Evolutionary conservation across 805 yeast genomes (phyloP).

Genomic region (Candida sanyiensis): DNA sequence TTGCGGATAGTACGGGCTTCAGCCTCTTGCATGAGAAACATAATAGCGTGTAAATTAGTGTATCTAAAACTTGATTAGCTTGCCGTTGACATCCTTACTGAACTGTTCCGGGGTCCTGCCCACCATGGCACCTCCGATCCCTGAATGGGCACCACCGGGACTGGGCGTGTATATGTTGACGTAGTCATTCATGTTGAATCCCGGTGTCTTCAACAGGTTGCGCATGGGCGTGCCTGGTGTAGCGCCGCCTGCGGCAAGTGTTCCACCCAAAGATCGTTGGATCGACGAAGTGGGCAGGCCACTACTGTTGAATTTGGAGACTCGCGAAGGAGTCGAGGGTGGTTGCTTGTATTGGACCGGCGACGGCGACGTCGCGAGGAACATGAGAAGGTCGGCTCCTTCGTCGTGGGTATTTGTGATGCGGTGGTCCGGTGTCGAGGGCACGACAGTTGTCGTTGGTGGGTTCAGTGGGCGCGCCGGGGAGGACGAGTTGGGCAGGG

Average conservation of each 20-base stretch:
- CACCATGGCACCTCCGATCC: constrained; percentile 8
- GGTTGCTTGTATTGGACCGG: constrained; percentile 32
- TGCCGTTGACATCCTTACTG: constrained; percentile 25
- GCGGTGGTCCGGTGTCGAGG: constrained; percentile 24
- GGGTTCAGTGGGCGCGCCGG: constrained; percentile 8
- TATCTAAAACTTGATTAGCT: constrained; percentile 20
- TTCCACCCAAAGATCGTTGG: constrained; percentile 11
- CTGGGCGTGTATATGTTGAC: constrained; percentile 76
- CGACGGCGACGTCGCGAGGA: constrained; percentile 78
- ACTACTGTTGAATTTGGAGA: constrained; percentile 3
- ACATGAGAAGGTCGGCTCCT: constrained; percentile 80
- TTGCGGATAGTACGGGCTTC: too few species aligned
- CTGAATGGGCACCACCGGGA: constrained; percentile 31
- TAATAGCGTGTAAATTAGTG: background rate
- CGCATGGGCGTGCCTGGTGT: constrained; percentile 28
- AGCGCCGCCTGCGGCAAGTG: background rate
- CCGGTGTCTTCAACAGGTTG: constrained; percentile 43
- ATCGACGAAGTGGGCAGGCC: constrained; percentile 14
- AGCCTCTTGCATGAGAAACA: too few species aligned
- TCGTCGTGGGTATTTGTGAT: constrained; percentile 34
- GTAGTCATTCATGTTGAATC: constrained; percentile 79
- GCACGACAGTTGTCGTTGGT: constrained; percentile 9
- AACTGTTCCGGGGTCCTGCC: constrained; percentile 31
- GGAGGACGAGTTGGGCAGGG: constrained; percentile 22
- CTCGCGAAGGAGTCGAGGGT: constrained; percentile 23